These are phyloP conservation scores for Peribolospora kevripleyi DNA, from an alignment of 768 basidiomycete genomes.

Conservation along the genomic window DNA sequence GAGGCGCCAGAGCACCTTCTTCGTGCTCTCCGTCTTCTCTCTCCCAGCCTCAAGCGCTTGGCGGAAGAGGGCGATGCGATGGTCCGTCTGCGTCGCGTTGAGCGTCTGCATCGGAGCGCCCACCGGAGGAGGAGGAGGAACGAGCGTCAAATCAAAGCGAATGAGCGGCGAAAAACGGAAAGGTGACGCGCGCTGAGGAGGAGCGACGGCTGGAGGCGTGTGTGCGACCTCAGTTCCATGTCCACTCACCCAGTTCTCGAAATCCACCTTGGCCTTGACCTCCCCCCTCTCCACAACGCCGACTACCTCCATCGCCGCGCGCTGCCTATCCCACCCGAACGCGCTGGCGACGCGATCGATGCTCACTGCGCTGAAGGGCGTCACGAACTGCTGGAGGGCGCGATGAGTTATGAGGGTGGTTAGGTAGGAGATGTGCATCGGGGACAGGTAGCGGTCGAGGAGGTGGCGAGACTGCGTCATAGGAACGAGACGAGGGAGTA, in stretches of 20 bases:
- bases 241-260: conserved; percentile 48
- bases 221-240: conserved; percentile 3
- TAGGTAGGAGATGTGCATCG: conserved; percentile 37
- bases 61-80: conserved; percentile 49
- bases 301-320: conserved; percentile 50
- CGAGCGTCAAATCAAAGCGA: conserved; percentile 3
- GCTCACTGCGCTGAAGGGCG: conserved; percentile 63
- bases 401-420: conserved; percentile 46
- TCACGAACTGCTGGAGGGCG: conserved; percentile 67
- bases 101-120: conserved; percentile 32
- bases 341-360: conserved; percentile 62
- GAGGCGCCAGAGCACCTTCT: conserved; percentile 16
- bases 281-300: conserved; percentile 48
- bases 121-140: neutral
- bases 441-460: conserved; percentile 49
- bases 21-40: conserved; percentile 41
- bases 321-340: conserved; percentile 54
- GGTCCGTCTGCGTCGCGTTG: conserved; percentile 52
- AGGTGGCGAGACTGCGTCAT: conserved; percentile 40
- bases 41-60: conserved; percentile 44
- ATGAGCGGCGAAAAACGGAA: neutral
- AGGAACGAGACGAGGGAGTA: neutral
- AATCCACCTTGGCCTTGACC: conserved; percentile 65
- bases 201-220: no score
- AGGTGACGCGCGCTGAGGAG: conserved; percentile 1